Base-by-base conservation (phyloP, 768 basidiomycete species). In the Candolleomyces aberdarensis region DNA sequence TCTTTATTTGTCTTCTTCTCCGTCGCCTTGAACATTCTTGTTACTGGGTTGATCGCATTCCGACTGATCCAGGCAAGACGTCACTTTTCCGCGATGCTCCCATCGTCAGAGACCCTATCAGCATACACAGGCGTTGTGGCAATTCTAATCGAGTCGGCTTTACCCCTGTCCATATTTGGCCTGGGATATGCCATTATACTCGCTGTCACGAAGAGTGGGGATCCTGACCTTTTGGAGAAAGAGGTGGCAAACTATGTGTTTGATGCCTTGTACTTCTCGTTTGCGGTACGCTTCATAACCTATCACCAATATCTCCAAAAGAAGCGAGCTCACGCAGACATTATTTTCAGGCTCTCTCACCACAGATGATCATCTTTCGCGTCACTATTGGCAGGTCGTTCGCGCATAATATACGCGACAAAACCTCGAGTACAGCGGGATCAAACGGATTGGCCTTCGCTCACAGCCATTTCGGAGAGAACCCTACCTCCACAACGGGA, bases 301-400 rank as follows among this genome's bases (percentile, higher is more conserved):
- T 40, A 26, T 26, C 26, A 26, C 53, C 20, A 19, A 39, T 2
- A 11, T 14, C 19, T 40, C 8, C 17, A 3, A 26, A 7, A 2
- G 31, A n/a, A 26, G 26, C 26, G 3, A 1, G 26, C 15, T 39
- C 53, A 17, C 3, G 41, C 41, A 39, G 20, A 36, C n/a, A 10
- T 26, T 1, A 15, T 39, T 3, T 55, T 40, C 19, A 57, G 56
- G 57, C 57, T 4, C 57, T 58, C 4, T 58, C 57, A 7, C 57
- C 57, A 13, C 57, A 58, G 31, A 58, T 58, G 57, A 58, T 58
- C 19, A 58, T 58, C 8, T 58, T 58, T 47, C 17, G 48, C 9
- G 57, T 58, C 6, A 58, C 57, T 1, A 58, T 47, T 2, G 57
- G 57, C 6, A n/a, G 57, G 19, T 58, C 57, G 5, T 58, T 46